Conservation (phyloP, 805 yeast species). For the Vanderwaltozyma tropicalis region DNA sequence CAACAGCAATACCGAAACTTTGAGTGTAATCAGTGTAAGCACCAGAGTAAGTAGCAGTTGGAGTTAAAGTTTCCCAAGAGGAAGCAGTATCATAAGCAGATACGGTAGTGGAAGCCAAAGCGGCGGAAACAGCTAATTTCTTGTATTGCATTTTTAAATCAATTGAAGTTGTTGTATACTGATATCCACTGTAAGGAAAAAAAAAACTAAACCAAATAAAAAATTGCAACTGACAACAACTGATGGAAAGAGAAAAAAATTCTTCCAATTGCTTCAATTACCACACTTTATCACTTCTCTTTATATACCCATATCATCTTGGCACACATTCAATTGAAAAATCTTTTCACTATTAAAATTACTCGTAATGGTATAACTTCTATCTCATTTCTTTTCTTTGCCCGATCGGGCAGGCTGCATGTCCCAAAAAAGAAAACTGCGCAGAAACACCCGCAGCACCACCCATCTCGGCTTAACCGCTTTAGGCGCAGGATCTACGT, state of each 20-base stretch:
- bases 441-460: too few relatives aligned
- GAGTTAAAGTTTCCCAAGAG: conserved; percentile 64
- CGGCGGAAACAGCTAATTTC: conserved; percentile 6
- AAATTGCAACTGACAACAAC: neutral
- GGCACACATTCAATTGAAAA: too few relatives aligned
- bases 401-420: too few relatives aligned
- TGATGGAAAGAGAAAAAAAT: neutral
- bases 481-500: too few relatives aligned
- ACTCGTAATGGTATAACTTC: too few relatives aligned
- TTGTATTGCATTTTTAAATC: conserved; percentile 15
- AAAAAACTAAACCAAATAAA: neutral
- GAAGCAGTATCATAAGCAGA: conserved; percentile 48
- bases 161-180: neutral
- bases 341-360: too few relatives aligned
- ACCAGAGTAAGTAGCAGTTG: conserved; percentile 43
- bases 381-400: too few relatives aligned
- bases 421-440: too few relatives aligned
- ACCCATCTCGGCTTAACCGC: too few relatives aligned
- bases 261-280: neutral
- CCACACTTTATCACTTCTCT: too few relatives aligned
- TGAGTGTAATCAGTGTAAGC: conserved; percentile 45
- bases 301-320: too few relatives aligned
- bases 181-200: neutral
- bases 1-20: conserved; percentile 60
- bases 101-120: conserved; percentile 29